Evolutionary conservation across 495 filamentous ascomycete species (phyloP), one percentile per base, ranked within the genome.

Genomic region (Evansstolkia leycettana): DNA sequence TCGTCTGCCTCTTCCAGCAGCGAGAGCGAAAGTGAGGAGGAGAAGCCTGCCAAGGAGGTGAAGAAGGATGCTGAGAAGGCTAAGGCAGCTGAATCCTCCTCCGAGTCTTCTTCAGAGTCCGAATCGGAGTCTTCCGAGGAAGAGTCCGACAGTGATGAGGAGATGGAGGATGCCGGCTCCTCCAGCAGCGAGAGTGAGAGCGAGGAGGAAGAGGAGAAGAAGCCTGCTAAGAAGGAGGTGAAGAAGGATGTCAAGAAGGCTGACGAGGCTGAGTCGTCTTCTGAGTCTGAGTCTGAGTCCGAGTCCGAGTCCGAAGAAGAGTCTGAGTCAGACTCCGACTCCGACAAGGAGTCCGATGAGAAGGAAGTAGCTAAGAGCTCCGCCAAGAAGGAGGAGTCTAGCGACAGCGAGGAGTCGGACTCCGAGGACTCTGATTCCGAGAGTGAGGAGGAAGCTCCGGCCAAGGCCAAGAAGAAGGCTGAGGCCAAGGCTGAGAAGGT

Each of bases 341-440:
- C 36, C 34, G 55, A 58, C 11, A 34, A 36, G 9, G 44, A 43
- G 9, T 20, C 27, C 11, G 40, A 37, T 13, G 34, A 40, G 25
- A 33, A 31, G 31, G 41, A 45, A 6, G 37, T 37, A 10, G 45
- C 57, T 14, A 53, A 56, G 13, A 42, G 31, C 10, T 33, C 45
- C 18, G 38, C 53, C 11, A 39, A 58, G 38, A 43, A 56, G 29
- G 50, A 54, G 15, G 37, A 48, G 5, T 38, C 42, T 4, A 55
- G 54, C 28, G 42, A 37, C 10, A 44, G 46, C 31, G 50, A 43
- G 12, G 43, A 62, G 14, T 58, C 59, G 17, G 65, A 64, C 19
- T 58, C 66, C 26, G 61, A 63, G 40, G n/a, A n/a, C n/a, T 67
- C 56, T 34, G 58, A 64, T 12, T 63, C 57, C 16, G 67, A 73